Conservation (phyloP, 2,329 filamentous ascomycete genomes). For the Fusarium staphyleae region DNA sequence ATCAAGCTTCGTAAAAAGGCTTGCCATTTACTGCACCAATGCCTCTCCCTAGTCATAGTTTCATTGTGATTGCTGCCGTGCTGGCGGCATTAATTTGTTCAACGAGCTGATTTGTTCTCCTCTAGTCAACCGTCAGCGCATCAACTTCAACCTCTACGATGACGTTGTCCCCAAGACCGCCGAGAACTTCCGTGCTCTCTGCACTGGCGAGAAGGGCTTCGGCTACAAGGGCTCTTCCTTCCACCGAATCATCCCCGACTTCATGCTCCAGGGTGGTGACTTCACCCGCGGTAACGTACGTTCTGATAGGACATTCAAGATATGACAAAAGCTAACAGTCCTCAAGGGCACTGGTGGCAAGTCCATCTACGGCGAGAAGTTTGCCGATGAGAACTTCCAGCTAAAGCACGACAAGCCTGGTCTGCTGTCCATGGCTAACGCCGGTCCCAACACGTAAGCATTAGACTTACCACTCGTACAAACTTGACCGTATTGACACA, state of each 20-base stretch:
- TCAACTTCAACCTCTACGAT: constrained; percentile 90
- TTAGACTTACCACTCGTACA: no score
- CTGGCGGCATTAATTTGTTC: constrained; percentile 8
- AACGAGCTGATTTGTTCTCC: constrained; percentile 28
- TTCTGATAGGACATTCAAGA: constrained; percentile 20
- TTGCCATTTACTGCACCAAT: not conserved
- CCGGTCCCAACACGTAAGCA: constrained; percentile 86
- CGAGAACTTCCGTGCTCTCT: constrained; percentile 84
- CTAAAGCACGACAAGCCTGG: constrained; percentile 76
- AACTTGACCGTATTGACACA: constrained; percentile 23
- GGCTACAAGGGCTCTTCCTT: constrained; percentile 85
- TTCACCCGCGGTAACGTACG: constrained; percentile 91
- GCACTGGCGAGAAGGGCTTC: constrained; percentile 80
- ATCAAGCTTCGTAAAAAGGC: constrained; percentile 3
- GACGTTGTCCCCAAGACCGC: constrained; percentile 87
- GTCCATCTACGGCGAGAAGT: constrained; percentile 96
- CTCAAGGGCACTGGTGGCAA: constrained; percentile 84
- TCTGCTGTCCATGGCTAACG: constrained; percentile 94
- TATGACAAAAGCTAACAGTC: constrained; percentile 27
- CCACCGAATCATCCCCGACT: constrained; percentile 91
- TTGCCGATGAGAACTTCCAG: constrained; percentile 90
- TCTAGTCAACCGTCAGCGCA: constrained; percentile 70
- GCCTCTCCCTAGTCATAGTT: not conserved
- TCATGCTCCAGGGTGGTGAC: constrained; percentile 97
- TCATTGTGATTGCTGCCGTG: not conserved